These are phyloP conservation scores for Escallonia herrerae DNA, from an alignment of 129 eudicot species.

Conservation along the genomic window DNA sequence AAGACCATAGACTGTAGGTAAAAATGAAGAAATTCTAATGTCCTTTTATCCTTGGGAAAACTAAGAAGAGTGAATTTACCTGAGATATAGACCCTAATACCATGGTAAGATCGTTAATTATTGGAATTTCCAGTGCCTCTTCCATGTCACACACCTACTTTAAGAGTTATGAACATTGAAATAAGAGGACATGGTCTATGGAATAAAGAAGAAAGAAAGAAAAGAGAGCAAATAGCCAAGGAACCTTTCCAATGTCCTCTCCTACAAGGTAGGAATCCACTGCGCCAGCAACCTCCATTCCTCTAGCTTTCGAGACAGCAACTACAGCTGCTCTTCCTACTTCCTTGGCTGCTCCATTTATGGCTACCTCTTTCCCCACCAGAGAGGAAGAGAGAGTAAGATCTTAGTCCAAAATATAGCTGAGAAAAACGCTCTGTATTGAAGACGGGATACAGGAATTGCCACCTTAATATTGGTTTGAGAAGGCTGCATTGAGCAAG, in stretches of 20 bases:
- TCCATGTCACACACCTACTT: constrained; percentile 82
- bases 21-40: not conserved
- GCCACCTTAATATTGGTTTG: constrained; percentile 69
- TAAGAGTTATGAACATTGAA: not conserved
- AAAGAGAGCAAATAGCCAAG: too few relatives aligned
- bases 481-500: constrained; percentile 69
- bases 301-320: constrained; percentile 85
- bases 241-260: constrained; percentile 75
- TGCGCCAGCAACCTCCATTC: constrained; percentile 91
- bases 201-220: not conserved
- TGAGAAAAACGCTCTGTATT: not conserved
- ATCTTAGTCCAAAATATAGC: constrained; percentile 2
- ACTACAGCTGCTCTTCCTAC: constrained; percentile 87
- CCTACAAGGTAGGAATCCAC: constrained; percentile 68
- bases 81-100: constrained; percentile 89
- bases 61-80: constrained; percentile 23
- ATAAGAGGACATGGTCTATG: not conserved
- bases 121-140: constrained; percentile 86
- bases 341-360: constrained; percentile 87
- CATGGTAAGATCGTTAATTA: constrained; percentile 75
- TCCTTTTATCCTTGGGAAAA: not conserved
- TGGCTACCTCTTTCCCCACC: constrained; percentile 44
- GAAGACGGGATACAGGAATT: not conserved
- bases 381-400: not conserved
- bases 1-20: not conserved